A percentile compares a stretch with the other conserved stretches of the same genome.
Conservation (phyloP, 805 yeast genomes). For the Candida patagonica region DNA sequence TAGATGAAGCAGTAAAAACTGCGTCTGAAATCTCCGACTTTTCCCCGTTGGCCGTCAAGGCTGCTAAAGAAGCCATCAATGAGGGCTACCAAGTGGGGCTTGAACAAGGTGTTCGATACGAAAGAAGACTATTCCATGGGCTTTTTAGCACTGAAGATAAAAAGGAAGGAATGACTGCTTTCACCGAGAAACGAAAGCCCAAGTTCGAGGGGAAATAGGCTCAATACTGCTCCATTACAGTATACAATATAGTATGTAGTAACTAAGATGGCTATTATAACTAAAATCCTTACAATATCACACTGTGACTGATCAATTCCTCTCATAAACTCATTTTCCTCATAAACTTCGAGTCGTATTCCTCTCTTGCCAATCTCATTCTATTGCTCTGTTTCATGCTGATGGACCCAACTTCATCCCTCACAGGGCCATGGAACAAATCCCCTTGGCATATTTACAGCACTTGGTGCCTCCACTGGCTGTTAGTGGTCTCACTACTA, state of each 20-base stretch:
- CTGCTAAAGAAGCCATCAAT: conserved; percentile 39
- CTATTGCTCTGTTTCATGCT: too few relatives aligned
- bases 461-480: conserved; percentile 15
- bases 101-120: conserved; percentile 33
- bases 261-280: too few relatives aligned
- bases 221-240: too few relatives aligned
- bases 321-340: too few relatives aligned
- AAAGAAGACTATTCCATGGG: conserved; percentile 37
- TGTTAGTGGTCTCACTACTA: conserved; percentile 11
- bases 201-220: conserved; percentile 26
- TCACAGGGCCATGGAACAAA: conserved; percentile 9
- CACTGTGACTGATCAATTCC: too few relatives aligned
- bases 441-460: conserved; percentile 11
- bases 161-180: conserved; percentile 43
- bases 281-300: too few relatives aligned
- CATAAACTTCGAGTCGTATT: too few relatives aligned
- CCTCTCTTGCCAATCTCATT: too few relatives aligned
- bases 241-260: too few relatives aligned
- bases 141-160: conserved; percentile 40
- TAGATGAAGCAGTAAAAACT: conserved; percentile 36
- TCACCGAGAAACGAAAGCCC: conserved; percentile 37
- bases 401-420: too few relatives aligned
- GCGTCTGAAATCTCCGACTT: conserved; percentile 35
- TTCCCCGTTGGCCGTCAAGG: conserved; percentile 36
- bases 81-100: conserved; percentile 31